These are phyloP conservation scores for Russula griseocarnosa DNA, from an alignment of 768 basidiomycete species.

Conservation along the genomic window DNA sequence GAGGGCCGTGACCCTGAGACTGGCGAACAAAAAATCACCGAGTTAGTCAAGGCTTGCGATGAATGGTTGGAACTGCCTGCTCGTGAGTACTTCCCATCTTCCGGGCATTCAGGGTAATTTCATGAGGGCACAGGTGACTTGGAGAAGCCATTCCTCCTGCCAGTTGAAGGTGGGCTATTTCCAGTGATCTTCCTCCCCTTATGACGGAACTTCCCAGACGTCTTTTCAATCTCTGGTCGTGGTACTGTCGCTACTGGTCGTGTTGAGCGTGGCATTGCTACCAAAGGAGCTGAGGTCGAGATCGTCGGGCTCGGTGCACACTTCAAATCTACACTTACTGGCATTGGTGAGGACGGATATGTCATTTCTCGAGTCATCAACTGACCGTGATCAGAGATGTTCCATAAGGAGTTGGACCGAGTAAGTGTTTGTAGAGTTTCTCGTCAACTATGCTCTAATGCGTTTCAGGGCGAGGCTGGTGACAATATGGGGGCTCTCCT, in stretches of 20 bases:
- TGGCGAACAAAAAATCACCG: conserved; percentile 74
- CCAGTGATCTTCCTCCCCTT: neutral
- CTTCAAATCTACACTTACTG: conserved; percentile 92
- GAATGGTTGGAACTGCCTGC: conserved; percentile 90
- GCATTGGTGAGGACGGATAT: conserved; percentile 59
- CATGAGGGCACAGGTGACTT: conserved; percentile 66
- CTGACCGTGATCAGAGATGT: conserved; percentile 69
- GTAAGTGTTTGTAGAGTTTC: conserved; percentile 38
- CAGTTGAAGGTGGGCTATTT: conserved; percentile 65
- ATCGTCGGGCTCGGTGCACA: conserved; percentile 77
- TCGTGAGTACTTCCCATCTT: conserved; percentile 48
- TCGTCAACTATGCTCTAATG: neutral
- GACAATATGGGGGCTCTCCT: conserved; percentile 99
- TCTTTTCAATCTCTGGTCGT: conserved; percentile 97
- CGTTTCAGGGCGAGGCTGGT: conserved; percentile 81
- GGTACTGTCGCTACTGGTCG: conserved; percentile 97
- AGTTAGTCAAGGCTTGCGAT: conserved; percentile 84
- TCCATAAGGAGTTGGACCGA: conserved; percentile 98
- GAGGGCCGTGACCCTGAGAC: conserved; percentile 79
- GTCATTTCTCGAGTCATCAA: neutral
- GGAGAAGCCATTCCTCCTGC: conserved; percentile 96
- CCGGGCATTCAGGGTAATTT: conserved; percentile 2
- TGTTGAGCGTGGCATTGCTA: conserved; percentile 87
- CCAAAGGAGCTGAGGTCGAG: conserved; percentile 92
- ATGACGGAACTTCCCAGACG: conserved; percentile 46